These are phyloP conservation scores for Tricholoma hemisulphureum DNA, from an alignment of 768 basidiomycete species.

Conservation along the genomic window DNA sequence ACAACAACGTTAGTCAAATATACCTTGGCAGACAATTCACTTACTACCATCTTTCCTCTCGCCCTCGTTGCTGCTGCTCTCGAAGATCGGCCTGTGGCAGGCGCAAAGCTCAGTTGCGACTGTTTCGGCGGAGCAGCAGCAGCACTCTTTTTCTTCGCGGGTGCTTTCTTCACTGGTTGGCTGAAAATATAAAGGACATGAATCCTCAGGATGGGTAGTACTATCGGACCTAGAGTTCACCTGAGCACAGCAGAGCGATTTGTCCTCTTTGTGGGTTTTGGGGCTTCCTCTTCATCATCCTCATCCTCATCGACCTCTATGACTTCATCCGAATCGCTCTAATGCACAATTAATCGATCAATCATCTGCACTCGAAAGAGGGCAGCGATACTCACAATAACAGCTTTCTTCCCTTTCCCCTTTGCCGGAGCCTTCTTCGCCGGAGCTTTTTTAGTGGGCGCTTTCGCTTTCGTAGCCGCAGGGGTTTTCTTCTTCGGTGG, in stretches of 20 bases:
- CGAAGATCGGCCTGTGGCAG: conserved; percentile 54
- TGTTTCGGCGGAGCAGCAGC: conserved; percentile 55
- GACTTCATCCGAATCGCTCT: conserved; percentile 49
- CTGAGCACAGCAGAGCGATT: conserved; percentile 65
- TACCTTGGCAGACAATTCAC: conserved; percentile 8
- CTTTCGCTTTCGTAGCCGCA: conserved; percentile 31
- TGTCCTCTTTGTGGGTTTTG: conserved; percentile 53
- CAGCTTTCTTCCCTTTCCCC: conserved; percentile 55
- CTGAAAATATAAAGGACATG: no score
- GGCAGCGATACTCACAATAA: conserved; percentile 24
- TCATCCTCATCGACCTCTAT: conserved; percentile 59
- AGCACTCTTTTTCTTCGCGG: conserved; percentile 53
- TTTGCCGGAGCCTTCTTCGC: conserved; percentile 47
- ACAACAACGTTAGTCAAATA: no score
- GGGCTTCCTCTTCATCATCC: conserved; percentile 49
- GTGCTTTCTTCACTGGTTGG: conserved; percentile 43
- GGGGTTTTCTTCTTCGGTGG: conserved; percentile 46
- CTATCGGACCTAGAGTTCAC: no score
- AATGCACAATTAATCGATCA: background rate
- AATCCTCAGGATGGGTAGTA: no score
- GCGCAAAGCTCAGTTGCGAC: conserved; percentile 61
- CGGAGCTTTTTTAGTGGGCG: conserved; percentile 31
- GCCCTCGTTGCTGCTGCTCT: conserved; percentile 71
- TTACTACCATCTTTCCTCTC: conserved; percentile 57
- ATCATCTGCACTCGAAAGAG: background rate